These are phyloP conservation scores for Tulasnella sp. DNA, from an alignment of 768 basidiomycete genomes.

Conservation along the genomic window DNA sequence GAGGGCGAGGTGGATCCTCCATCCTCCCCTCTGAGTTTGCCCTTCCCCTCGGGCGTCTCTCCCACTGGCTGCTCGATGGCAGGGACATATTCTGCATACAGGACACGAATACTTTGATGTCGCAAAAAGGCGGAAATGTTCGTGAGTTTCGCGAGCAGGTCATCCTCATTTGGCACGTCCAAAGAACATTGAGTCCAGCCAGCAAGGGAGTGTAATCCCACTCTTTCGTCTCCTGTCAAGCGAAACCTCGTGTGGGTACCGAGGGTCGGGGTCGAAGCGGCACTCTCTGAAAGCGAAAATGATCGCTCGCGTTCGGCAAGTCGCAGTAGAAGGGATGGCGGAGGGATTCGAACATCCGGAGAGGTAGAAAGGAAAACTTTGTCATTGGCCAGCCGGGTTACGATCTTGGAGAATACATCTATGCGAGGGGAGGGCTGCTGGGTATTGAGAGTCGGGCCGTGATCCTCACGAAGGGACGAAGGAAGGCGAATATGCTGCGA, in stretches of 20 bases:
- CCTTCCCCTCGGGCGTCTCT: neutral
- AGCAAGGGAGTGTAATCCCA: conserved; percentile 49
- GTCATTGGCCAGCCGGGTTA: conserved; percentile 44
- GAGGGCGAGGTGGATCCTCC: neutral
- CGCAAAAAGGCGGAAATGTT: conserved; percentile 52
- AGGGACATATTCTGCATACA: conserved; percentile 45
- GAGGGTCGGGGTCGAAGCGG: neutral
- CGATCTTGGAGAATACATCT: conserved; percentile 40
- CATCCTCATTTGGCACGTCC: conserved; percentile 51
- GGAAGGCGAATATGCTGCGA: conserved; percentile 24
- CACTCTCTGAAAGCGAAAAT: conserved; percentile 16
- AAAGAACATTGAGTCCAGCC: conserved; percentile 55
- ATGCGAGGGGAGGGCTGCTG: conserved; percentile 31
- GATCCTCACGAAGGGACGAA: conserved; percentile 1
- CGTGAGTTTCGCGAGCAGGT: conserved; percentile 44
- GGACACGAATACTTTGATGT: conserved; percentile 54
- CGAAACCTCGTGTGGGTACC: conserved; percentile 25
- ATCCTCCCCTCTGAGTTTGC: neutral
- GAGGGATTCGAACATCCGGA: conserved; percentile 45
- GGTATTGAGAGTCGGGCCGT: neutral
- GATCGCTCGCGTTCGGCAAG: conserved; percentile 51
- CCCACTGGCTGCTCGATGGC: neutral
- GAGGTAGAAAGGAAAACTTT: conserved; percentile 51
- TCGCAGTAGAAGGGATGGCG: conserved; percentile 47
- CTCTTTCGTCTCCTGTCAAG: conserved; percentile 55